These are phyloP conservation scores for Fusarium temperatum DNA, from an alignment of 2,329 filamentous ascomycete species.

Conservation along the genomic window DNA sequence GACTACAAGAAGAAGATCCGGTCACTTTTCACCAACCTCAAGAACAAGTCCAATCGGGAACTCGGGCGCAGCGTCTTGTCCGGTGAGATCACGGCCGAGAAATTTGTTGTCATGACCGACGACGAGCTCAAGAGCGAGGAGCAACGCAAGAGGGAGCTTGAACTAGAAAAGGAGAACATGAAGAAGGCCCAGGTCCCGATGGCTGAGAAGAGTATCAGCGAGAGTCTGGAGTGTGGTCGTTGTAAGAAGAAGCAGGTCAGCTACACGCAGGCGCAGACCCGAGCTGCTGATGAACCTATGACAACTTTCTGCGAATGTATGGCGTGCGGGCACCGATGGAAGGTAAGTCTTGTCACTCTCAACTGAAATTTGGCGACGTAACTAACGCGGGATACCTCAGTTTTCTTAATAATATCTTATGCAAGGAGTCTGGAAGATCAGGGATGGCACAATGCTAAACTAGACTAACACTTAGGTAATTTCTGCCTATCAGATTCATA, in stretches of 20 bases:
- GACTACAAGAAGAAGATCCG: conserved; percentile 90
- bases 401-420: conserved; percentile 33
- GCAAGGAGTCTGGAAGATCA: background rate
- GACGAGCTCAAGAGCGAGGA: conserved; percentile 92
- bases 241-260: conserved; percentile 94
- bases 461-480: background rate
- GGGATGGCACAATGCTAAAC: background rate
- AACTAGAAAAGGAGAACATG: conserved; percentile 91
- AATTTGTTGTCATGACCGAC: conserved; percentile 86
- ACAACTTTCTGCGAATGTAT: conserved; percentile 79
- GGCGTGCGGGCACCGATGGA: conserved; percentile 76
- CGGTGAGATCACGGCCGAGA: conserved; percentile 75
- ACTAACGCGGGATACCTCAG: conserved; percentile 1
- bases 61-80: conserved; percentile 79
- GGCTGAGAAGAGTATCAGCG: conserved; percentile 89
- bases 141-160: conserved; percentile 77
- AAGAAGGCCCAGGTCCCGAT: conserved; percentile 95
- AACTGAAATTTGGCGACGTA: conserved; percentile 12
- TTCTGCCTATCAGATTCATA: background rate
- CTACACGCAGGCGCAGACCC: conserved; percentile 95
- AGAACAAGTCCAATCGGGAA: conserved; percentile 85
- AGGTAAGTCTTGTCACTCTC: conserved; percentile 58
- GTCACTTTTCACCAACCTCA: conserved; percentile 93
- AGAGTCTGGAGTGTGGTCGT: conserved; percentile 87
- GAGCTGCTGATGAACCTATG: conserved; percentile 94